phyloP scores from a whole-genome alignment of 169 alveolate genomes.

The Cystoisospora suis region DNA sequence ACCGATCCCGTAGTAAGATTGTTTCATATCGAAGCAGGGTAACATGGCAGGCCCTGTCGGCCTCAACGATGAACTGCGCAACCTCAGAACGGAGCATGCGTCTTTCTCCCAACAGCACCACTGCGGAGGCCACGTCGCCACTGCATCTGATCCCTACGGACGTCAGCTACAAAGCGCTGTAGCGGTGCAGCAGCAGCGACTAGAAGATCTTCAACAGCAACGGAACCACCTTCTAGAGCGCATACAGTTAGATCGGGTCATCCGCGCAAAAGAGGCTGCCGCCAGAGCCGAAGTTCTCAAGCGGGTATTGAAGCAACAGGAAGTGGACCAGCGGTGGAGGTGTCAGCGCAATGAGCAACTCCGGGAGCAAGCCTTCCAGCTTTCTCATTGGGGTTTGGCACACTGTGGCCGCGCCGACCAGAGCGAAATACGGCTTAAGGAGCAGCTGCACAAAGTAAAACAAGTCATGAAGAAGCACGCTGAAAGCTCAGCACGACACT shows the following conservation, averaged over 20 bases:
- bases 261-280: slow-evolving; percentile 2
- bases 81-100: no score
- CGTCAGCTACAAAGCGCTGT: background rate
- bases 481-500: no score
- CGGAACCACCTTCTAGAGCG: background rate
- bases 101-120: background rate
- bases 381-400: background rate
- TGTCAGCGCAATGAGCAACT: background rate
- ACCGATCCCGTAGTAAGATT: no score
- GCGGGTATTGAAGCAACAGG: background rate
- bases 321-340: background rate
- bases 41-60: no score
- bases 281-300: background rate
- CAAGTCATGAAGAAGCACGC: no score
- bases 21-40: no score
- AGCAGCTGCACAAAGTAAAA: no score
- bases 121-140: background rate
- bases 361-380: slow-evolving; percentile 23
- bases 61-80: no score
- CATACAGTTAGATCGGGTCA: background rate
- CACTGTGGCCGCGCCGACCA: background rate
- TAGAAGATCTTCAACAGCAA: background rate
- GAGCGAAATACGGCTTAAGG: background rate
- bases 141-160: background rate
- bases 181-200: background rate